These are phyloP conservation scores for Colletotrichum costaricense DNA, from an alignment of 2,329 filamentous ascomycete species.

Conservation along the genomic window DNA sequence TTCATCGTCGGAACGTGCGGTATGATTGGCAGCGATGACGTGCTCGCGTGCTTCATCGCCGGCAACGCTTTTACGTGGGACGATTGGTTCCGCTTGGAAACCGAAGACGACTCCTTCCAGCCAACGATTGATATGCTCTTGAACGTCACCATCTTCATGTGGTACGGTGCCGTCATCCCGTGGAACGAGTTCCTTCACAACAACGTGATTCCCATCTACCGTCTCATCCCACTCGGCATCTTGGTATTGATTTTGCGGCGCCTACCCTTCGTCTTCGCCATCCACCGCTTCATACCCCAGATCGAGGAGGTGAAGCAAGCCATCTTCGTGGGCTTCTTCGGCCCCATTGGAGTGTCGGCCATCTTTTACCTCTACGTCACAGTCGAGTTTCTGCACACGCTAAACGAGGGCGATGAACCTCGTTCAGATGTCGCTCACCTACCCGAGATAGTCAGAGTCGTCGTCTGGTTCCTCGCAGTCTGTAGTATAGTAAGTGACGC, in stretches of 20 bases:
- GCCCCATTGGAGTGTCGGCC: conserved; percentile 89
- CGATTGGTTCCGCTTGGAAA: conserved; percentile 93
- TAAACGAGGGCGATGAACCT: conserved; percentile 69
- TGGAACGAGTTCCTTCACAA: conserved; percentile 79
- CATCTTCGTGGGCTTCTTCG: conserved; percentile 91
- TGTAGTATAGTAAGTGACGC: conserved; percentile 78
- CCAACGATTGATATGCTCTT: conserved; percentile 95
- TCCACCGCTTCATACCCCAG: conserved; percentile 82
- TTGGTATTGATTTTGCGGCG: conserved; percentile 82
- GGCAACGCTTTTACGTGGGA: conserved; percentile 94
- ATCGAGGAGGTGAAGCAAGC: conserved; percentile 81
- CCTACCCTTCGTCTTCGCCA: conserved; percentile 78
- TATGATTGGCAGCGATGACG: conserved; percentile 88
- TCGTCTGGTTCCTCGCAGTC: conserved; percentile 88
- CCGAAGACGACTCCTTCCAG: conserved; percentile 90
- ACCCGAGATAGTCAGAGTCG: conserved; percentile 73
- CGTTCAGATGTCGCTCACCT: conserved; percentile 75
- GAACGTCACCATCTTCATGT: conserved; percentile 89
- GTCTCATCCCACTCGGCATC: conserved; percentile 79
- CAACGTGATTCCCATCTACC: conserved; percentile 76
- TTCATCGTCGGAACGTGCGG: conserved; percentile 91
- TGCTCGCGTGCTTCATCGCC: conserved; percentile 91
- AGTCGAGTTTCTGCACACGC: conserved; percentile 74
- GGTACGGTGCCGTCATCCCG: conserved; percentile 88
- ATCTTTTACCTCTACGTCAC: conserved; percentile 90